Evolutionary conservation across 2,329 filamentous ascomycete species (phyloP).

Genomic region (Nakataea oryzae): DNA sequence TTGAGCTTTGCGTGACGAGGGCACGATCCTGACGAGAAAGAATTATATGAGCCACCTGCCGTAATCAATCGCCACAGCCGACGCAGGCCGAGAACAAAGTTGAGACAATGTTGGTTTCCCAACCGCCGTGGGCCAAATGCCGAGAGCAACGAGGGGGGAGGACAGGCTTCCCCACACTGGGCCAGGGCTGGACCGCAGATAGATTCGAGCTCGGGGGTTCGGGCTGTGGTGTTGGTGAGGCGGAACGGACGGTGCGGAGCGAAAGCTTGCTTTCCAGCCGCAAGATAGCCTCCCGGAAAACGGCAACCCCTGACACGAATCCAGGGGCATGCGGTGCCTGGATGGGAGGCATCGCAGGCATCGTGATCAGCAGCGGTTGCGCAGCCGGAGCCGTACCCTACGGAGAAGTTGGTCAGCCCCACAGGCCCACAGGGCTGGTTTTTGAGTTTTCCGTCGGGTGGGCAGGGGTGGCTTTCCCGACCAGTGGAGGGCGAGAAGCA

Average conservation of each 20-base stretch:
- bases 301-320: not conserved
- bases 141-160: not conserved
- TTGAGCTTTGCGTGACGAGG: not conserved
- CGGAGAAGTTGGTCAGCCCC: not conserved
- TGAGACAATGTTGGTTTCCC: not conserved
- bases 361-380: not conserved
- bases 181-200: not conserved
- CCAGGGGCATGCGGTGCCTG: not conserved
- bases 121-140: not conserved
- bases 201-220: not conserved
- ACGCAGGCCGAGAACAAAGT: too few species aligned
- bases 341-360: not conserved
- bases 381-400: constrained; percentile 2
- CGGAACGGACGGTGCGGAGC: not conserved
- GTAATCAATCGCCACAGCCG: not conserved
- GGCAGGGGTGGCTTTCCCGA: constrained; percentile 13
- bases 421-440: not conserved
- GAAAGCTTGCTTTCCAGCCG: not conserved
- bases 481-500: too few species aligned
- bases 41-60: not conserved
- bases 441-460: not conserved
- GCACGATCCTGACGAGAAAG: not conserved
- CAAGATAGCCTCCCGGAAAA: not conserved
- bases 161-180: not conserved
- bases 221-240: too few species aligned